A percentile compares a stretch with the other conserved stretches of the same genome.
phyloP scores from a whole-genome alignment of 257 asterid genomes.

The Gentiana macrophylla region DNA sequence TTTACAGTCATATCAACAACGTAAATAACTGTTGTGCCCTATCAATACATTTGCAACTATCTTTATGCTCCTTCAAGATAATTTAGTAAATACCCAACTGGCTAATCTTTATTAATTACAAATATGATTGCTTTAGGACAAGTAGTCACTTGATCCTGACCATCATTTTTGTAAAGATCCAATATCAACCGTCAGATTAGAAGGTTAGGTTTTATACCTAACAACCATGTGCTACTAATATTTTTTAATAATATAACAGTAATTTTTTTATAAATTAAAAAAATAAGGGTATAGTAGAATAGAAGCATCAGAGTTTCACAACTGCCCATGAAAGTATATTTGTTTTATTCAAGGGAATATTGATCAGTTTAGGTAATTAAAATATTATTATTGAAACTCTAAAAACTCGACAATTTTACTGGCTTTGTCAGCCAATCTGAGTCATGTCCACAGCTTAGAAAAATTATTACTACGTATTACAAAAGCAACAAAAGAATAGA shows the following conservation, averaged over 20 bases:
- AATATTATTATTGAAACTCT: slow-evolving; percentile 1
- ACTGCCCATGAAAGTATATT: slow-evolving; percentile 15
- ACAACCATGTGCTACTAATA: slow-evolving; percentile 19
- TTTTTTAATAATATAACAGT: slow-evolving; percentile 10
- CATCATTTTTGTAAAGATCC: not conserved
- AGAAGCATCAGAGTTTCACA: slow-evolving; percentile 42
- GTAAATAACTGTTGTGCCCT: too few relatives aligned
- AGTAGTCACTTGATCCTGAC: not conserved
- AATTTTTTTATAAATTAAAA: slow-evolving; percentile 6
- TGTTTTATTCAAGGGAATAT: slow-evolving; percentile 4
- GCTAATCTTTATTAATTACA: too few relatives aligned
- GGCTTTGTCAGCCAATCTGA: slow-evolving; percentile 25
- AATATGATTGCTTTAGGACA: too few relatives aligned
- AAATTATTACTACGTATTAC: not conserved
- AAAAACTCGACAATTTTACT: slow-evolving; percentile 21
- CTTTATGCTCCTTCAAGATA: too few relatives aligned
- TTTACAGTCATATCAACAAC: too few relatives aligned
- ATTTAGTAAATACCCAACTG: too few relatives aligned
- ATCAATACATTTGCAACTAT: too few relatives aligned
- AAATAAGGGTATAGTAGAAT: slow-evolving; percentile 19
- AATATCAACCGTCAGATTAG: not conserved
- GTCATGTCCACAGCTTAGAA: slow-evolving; percentile 13
- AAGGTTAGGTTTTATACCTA: slow-evolving; percentile 3
- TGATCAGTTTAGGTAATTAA: slow-evolving; percentile 3
- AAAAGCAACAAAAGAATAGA: slow-evolving; percentile 16